A percentile compares a stretch with the other conserved stretches of the same genome.
Evolutionary conservation across 2,329 filamentous ascomycete genomes (phyloP).

Genomic region (Fonsecaea pugnacius): DNA sequence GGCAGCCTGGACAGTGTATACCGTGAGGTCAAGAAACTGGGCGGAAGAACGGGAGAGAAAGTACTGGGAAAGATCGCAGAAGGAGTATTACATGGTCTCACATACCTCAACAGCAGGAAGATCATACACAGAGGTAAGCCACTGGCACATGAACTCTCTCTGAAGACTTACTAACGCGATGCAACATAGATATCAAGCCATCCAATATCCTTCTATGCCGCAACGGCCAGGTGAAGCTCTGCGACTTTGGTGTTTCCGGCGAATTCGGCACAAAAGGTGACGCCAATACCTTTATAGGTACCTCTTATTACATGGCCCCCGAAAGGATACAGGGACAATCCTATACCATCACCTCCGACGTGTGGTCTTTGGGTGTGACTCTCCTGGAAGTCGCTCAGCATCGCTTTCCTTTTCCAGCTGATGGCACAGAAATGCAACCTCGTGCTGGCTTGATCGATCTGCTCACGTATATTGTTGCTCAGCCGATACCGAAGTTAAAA

Average conservation of each 20-base stretch:
- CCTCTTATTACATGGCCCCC: conserved; percentile 98
- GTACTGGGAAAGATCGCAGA: conserved; percentile 96
- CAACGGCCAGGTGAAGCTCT: conserved; percentile 92
- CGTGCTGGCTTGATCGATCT: conserved; percentile 91
- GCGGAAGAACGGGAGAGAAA: conserved; percentile 93
- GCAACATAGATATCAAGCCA: conserved; percentile 80
- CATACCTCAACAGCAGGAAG: conserved; percentile 91
- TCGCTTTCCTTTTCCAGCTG: conserved; percentile 95
- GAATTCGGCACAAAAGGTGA: conserved; percentile 99
- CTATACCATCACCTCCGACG: conserved; percentile 97
- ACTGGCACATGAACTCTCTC: neutral
- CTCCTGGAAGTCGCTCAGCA: conserved; percentile 99
- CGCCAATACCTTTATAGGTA: conserved; percentile 98
- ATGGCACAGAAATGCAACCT: conserved; percentile 93
- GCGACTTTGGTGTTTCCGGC: conserved; percentile 96
- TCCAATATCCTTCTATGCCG: conserved; percentile 95
- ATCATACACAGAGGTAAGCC: conserved; percentile 81
- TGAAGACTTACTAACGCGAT: conserved; percentile 16
- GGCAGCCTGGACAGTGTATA: conserved; percentile 96
- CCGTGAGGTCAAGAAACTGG: conserved; percentile 93
- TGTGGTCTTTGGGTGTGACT: conserved; percentile 97
- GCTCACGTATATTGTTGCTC: conserved; percentile 94
- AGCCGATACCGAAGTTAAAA: conserved; percentile 92
- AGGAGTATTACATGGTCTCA: conserved; percentile 88
- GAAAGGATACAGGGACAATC: conserved; percentile 97